Evolutionary conservation across 2,329 filamentous ascomycete genomes (phyloP), one percentile per base, ranked within the genome.

Genomic region (Alternaria triticimaculans): DNA sequence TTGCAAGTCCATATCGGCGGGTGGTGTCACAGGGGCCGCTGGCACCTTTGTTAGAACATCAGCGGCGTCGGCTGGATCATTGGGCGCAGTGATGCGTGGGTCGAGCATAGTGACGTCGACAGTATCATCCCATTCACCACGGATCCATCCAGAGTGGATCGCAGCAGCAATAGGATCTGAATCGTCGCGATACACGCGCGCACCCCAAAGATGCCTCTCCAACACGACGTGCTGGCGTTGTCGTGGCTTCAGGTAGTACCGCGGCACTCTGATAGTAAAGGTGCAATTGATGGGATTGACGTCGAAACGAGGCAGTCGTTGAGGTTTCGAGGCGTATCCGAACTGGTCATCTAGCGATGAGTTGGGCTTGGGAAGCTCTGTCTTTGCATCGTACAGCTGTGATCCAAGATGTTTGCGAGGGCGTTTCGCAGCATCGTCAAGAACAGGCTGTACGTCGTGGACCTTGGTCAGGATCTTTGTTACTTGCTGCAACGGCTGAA

Each of bases 171-270:
- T 87, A 1, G 96, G 89, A 76, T 99, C 96, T 0, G 94, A 97
- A 80, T 99, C 96, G 72, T 99, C 96, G 0, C 94, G 97, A 77
- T 98, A 98, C 7, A 99, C 87, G 41, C 96, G 94, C 0, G 93
- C 96, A 1, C 96, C 96, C 94, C 95, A 99, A 0, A 99, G 80
- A 8, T 92, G 92, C 20, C 91, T 87, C 33, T 93, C 88, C 8
- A 88, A 83, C 11, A 94, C 96, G 55, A 98, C 94, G 69, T 96
- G 92, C 76, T 96, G 92, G 28, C 95, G 87, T 23, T 92, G 88
- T 8, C 85, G 81, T 0, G 88, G 80, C 9, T 87, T 88, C 8
- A 99, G 84, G 72, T 96, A 93, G 51, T 92, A 88, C 26, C 92
- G 89, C 3, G 94, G 91, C 7, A 99, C 89, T 72, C 96, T 93